Conservation (phyloP, 2,329 filamentous ascomycete species). For the Plenodomus biglobosus region DNA sequence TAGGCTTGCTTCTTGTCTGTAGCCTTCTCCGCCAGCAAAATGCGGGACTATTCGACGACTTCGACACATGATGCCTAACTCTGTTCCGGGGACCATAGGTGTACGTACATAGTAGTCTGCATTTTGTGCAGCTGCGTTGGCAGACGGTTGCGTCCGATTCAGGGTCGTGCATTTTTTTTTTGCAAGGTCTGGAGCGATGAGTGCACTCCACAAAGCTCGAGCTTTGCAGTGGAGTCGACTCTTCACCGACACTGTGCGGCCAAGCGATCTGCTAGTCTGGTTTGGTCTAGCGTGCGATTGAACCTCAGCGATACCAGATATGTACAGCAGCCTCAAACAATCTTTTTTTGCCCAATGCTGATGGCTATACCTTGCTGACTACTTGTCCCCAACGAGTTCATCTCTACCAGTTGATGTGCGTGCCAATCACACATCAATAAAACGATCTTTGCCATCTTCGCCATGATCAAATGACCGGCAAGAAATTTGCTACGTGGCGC, state of each 20-base stretch:
- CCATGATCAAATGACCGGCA: slow-evolving; percentile 9
- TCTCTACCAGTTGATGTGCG: no score
- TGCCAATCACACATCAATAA: no score
- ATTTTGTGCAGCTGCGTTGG: slow-evolving; percentile 2
- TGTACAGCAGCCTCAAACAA: not conserved
- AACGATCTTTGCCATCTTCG: not conserved
- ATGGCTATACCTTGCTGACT: no score
- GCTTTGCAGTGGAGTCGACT: slow-evolving; percentile 15
- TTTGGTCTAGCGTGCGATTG: not conserved
- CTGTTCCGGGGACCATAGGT: slow-evolving; percentile 1
- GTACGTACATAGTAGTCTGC: no score
- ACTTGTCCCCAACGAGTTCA: no score
- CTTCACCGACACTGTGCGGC: slow-evolving; percentile 18
- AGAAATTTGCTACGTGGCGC: slow-evolving; percentile 15
- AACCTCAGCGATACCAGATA: slow-evolving; percentile 15
- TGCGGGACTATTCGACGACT: not conserved
- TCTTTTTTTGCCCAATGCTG: not conserved
- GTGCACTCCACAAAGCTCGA: slow-evolving; percentile 21
- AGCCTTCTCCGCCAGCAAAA: not conserved
- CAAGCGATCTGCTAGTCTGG: not conserved
- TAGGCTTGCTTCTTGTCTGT: not conserved
- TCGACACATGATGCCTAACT: not conserved
- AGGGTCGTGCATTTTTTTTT: slow-evolving; percentile 7
- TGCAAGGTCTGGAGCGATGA: slow-evolving; percentile 5
- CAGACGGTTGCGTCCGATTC: slow-evolving; percentile 3